Base-by-base conservation (phyloP, 768 basidiomycete species). In the Lactarius sanguifluus region DNA sequence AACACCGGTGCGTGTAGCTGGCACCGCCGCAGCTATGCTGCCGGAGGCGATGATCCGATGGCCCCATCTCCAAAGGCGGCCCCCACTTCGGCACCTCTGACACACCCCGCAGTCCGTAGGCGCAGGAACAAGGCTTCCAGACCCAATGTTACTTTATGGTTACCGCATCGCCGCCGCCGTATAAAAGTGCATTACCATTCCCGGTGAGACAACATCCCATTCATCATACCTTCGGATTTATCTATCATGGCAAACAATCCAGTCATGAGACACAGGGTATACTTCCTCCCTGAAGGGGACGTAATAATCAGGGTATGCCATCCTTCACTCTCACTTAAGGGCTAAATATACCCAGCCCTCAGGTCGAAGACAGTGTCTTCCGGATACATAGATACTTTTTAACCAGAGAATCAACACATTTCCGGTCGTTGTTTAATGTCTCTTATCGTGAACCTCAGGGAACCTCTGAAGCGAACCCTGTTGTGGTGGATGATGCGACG, bases 361-460 rank as follows among this genome's bases (percentile, higher is more conserved):
- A 89, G 88, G 84, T 85, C 18, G 85, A 86, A 57, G 80, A 85
- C 62, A 74, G 78, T 5, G 75, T 83, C 0, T 90, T 86, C 67
- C 77, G 82, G 0, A 79, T 90, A 0, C 87, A 89, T 65, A 79
- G 82, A 1, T 85, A 83, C 54, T 88, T 89, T 58, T 87, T 90
- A 45, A 79, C 80, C n/a, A 77, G 88, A 0, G 87, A 90, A 60
- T 88, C 87, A 0, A 59, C 74, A 0, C 79, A 76, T 36, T 87
- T 88, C 72, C 67, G 68, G 20, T 66, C 72, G 18, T 61, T 69
- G 54, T 72, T 76, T 32, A 64, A 57, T 2, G 56, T 71, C 18
- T 67, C 72, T 0, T 73, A 72, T 4, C 69, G 71, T 59, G 60
- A 69, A 23, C 68, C 72, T 13, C 74, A 70, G 59, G 76, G 75